phyloP scores from a whole-genome alignment of 257 asterid genomes.

The Solanum sejunctum region DNA sequence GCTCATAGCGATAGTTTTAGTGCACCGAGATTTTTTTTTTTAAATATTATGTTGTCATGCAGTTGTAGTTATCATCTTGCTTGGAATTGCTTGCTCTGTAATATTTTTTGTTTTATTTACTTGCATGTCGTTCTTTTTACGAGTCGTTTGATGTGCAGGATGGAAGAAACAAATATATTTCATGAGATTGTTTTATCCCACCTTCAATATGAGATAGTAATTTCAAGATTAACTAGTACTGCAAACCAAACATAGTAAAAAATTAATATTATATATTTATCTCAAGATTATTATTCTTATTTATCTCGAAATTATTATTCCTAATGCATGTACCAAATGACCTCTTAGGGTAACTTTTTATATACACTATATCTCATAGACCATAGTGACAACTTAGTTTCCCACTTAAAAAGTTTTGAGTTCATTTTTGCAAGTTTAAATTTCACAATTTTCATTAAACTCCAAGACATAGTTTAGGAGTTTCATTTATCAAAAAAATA shows the following conservation, averaged over 20 bases:
- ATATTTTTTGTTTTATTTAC: not conserved
- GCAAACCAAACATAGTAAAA: not conserved
- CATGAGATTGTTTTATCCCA: too few relatives aligned
- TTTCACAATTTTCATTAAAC: not conserved
- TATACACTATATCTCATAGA: not conserved
- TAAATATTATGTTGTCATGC: not conserved
- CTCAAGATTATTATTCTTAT: not conserved
- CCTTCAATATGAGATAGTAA: not conserved
- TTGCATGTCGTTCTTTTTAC: not conserved
- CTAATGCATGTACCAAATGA: not conserved
- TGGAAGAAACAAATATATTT: not conserved
- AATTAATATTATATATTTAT: not conserved
- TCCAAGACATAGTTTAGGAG: not conserved
- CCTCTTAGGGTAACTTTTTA: too few relatives aligned
- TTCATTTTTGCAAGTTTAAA: not conserved
- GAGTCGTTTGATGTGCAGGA: not conserved
- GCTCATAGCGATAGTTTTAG: too few relatives aligned
- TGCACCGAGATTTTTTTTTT: too few relatives aligned
- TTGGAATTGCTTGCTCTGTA: not conserved
- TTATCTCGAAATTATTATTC: not conserved
- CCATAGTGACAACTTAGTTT: not conserved
- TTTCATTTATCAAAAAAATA: not conserved
- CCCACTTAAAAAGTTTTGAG: not conserved
- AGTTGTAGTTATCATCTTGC: not conserved
- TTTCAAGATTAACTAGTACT: too few relatives aligned